These are phyloP conservation scores for Cyclotella kingstonii DNA, from an alignment of 108 stramenopile genomes.

Conservation along the genomic window DNA sequence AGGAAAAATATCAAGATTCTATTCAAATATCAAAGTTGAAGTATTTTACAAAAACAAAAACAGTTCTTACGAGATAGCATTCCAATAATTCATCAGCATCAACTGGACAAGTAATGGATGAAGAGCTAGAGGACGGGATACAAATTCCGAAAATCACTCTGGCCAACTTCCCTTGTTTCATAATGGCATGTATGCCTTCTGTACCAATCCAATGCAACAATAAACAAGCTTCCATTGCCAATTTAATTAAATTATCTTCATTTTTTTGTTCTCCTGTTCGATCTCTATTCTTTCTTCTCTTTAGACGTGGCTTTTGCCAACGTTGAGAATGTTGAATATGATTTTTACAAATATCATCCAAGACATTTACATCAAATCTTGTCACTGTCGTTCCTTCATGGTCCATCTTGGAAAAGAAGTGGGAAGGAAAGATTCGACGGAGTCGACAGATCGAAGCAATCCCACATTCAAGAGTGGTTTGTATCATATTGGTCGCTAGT, in stretches of 20 bases:
- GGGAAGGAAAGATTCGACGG: conserved; percentile 17
- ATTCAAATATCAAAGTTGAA: too few species aligned
- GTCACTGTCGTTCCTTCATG: conserved; percentile 23
- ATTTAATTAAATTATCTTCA: background rate
- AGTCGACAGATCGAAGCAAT: conserved; percentile 42
- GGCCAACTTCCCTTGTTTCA: conserved; percentile 27
- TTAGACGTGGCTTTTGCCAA: too few species aligned
- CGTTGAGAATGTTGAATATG: too few species aligned
- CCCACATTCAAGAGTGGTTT: conserved; percentile 26
- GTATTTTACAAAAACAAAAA: conserved; percentile 4
- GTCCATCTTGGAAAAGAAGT: conserved; percentile 18
- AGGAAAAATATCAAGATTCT: too few species aligned
- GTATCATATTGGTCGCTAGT: conserved; percentile 24
- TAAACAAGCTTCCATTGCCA: conserved; percentile 16
- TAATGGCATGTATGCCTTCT: conserved; percentile 3
- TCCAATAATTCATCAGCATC: conserved; percentile 23
- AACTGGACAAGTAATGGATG: background rate
- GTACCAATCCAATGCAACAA: conserved; percentile 32
- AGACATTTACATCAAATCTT: conserved; percentile 4
- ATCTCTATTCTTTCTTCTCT: too few species aligned
- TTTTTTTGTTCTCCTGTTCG: conserved; percentile 1
- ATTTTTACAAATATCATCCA: conserved; percentile 1
- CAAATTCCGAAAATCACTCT: conserved; percentile 25
- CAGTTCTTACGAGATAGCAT: conserved; percentile 20
- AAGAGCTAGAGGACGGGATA: conserved; percentile 2